phyloP scores from a whole-genome alignment of 208 protist species.

The Leishmania tropica region DNA sequence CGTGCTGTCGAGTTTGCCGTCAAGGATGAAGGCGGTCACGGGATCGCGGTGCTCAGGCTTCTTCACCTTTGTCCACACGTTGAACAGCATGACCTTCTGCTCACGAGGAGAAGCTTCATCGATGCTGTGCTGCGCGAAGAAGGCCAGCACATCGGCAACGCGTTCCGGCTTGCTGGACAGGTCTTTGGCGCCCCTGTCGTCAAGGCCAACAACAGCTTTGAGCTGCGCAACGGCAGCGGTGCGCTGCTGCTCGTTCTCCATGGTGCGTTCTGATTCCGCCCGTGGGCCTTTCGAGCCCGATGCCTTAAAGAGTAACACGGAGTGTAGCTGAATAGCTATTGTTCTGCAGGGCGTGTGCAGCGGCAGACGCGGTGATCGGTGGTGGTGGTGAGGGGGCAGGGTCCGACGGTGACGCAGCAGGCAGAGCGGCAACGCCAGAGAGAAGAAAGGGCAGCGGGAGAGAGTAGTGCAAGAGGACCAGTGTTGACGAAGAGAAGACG shows the following conservation, averaged over 20 bases:
- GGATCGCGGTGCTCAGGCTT: slow-evolving; percentile 63
- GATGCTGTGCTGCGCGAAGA: slow-evolving; percentile 67
- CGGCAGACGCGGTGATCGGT: neutral
- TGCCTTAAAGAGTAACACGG: neutral
- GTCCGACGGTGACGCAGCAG: neutral
- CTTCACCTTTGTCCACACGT: slow-evolving; percentile 88
- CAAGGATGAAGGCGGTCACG: slow-evolving; percentile 61
- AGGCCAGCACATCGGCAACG: slow-evolving; percentile 78
- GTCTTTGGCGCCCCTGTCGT: slow-evolving; percentile 89
- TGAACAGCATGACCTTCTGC: slow-evolving; percentile 89
- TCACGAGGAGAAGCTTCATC: slow-evolving; percentile 58
- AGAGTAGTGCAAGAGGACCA: neutral
- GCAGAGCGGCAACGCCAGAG: neutral
- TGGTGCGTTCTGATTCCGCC: neutral
- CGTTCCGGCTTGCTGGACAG: slow-evolving; percentile 87
- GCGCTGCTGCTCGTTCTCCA: slow-evolving; percentile 32
- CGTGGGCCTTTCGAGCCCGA: neutral
- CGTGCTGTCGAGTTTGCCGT: slow-evolving; percentile 72
- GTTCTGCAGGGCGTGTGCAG: slow-evolving; percentile 5
- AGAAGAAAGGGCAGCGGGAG: neutral
- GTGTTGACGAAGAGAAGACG: neutral
- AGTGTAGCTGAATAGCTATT: neutral
- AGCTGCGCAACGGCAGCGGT: slow-evolving; percentile 51
- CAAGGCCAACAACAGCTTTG: slow-evolving; percentile 81
- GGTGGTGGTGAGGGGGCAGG: neutral